These are phyloP conservation scores for Candida alai DNA, from an alignment of 805 yeast genomes.

Conservation along the genomic window DNA sequence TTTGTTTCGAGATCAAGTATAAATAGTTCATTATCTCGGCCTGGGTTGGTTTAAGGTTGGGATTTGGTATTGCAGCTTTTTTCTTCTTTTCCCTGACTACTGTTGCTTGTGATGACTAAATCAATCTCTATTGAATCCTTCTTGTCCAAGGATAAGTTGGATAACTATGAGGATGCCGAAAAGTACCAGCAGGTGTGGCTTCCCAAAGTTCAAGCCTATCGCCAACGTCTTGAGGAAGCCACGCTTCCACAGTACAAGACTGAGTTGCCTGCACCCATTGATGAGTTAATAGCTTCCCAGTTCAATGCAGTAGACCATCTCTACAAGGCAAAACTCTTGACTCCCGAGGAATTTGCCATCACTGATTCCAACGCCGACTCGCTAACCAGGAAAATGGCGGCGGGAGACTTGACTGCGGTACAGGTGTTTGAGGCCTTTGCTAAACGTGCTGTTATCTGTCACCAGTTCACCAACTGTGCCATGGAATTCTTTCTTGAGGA, in stretches of 20 bases:
- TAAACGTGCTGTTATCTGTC: conserved; percentile 38
- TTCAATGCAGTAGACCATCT: conserved; percentile 36
- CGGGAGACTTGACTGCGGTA: conserved; percentile 31
- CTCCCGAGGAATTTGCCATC: conserved; percentile 31
- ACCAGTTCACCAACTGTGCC: conserved; percentile 44
- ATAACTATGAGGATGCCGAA: conserved; percentile 37
- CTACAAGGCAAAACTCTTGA: conserved; percentile 31
- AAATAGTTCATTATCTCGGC: too few species aligned
- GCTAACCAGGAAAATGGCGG: conserved; percentile 26
- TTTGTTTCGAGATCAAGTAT: too few species aligned
- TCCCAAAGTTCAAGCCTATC: conserved; percentile 44
- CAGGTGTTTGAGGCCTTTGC: conserved; percentile 41
- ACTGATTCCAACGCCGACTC: conserved; percentile 32
- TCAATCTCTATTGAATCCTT: conserved; percentile 17
- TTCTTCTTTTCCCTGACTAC: neutral
- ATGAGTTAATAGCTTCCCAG: conserved; percentile 25
- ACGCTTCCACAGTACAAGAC: conserved; percentile 27
- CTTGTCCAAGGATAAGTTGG: conserved; percentile 28
- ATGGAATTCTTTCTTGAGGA: conserved; percentile 48
- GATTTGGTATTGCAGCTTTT: too few species aligned
- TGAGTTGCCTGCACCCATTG: conserved; percentile 30
- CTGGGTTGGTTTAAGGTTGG: too few species aligned
- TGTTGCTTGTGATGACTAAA: conserved; percentile 2
- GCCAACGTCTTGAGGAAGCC: conserved; percentile 26
- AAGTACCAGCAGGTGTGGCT: conserved; percentile 38